These are phyloP conservation scores for Cryptococcus depauperatus DNA, from an alignment of 1,284 basidiomycete genomes.

Conservation along the genomic window DNA sequence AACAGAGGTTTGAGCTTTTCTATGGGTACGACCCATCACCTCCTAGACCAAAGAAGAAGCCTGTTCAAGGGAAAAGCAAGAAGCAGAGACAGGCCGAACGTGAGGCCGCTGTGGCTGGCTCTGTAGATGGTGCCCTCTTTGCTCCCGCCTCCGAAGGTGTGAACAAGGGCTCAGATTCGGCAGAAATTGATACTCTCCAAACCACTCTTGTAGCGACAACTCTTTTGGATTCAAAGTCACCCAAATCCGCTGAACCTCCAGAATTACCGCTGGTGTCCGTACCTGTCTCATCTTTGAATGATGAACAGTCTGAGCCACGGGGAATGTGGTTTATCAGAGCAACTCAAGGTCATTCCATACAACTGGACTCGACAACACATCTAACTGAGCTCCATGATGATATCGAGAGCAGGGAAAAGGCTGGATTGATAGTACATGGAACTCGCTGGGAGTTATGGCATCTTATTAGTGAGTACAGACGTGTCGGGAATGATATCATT, in stretches of 20 bases:
- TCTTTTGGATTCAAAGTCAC: background rate
- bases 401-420: constrained; percentile 24
- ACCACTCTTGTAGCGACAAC: constrained; percentile 8
- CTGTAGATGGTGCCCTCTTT: background rate
- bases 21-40: constrained; percentile 51
- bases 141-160: background rate
- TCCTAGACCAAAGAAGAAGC: constrained; percentile 27
- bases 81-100: constrained; percentile 13
- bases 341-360: constrained; percentile 86
- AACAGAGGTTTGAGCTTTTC: constrained; percentile 66
- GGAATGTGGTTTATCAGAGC: constrained; percentile 76
- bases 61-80: constrained; percentile 14
- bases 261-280: constrained; percentile 28
- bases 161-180: constrained; percentile 15
- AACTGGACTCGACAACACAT: constrained; percentile 56
- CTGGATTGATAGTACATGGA: constrained; percentile 42
- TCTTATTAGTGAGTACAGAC: constrained; percentile 35
- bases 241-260: constrained; percentile 7
- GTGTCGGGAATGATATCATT: too few species aligned
- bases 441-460: constrained; percentile 41
- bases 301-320: background rate
- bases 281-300: constrained; percentile 2
- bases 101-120: background rate
- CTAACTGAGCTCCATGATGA: constrained; percentile 29
- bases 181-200: constrained; percentile 17